A percentile compares a stretch with the other conserved stretches of the same genome.
These are phyloP conservation scores for Daldinia childiae DNA, from an alignment of 495 filamentous ascomycete genomes.

Conservation along the genomic window DNA sequence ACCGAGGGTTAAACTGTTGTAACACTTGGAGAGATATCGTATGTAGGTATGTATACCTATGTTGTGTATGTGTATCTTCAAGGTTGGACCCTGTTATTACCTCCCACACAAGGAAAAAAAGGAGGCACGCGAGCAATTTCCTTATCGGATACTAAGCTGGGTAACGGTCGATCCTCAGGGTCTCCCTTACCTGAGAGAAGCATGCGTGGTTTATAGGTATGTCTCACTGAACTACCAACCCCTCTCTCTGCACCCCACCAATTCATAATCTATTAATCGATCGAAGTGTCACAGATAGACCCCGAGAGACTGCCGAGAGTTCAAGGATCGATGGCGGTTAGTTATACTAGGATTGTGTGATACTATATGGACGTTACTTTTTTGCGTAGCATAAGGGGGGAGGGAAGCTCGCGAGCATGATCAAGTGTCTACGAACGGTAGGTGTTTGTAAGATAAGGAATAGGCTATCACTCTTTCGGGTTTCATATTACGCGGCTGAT, in stretches of 20 bases:
- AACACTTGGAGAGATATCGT: too few relatives aligned
- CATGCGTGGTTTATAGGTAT: conserved; percentile 11
- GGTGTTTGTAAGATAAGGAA: conserved; percentile 19
- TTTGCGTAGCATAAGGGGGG: neutral
- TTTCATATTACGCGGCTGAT: conserved; percentile 9
- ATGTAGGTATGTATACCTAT: too few relatives aligned
- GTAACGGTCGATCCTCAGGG: neutral
- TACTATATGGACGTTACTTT: neutral
- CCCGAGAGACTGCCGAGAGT: neutral
- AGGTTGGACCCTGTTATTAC: conserved; percentile 14
- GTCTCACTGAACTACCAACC: conserved; percentile 12
- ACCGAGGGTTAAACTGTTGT: too few relatives aligned
- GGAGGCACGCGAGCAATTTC: conserved; percentile 36
- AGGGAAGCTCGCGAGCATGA: neutral
- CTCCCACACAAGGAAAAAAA: conserved; percentile 5
- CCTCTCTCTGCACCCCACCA: conserved; percentile 12
- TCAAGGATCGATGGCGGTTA: conserved; percentile 6
- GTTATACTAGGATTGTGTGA: neutral
- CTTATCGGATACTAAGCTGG: conserved; percentile 10
- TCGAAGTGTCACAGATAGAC: neutral
- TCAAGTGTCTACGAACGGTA: neutral
- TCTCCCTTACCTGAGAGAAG: neutral
- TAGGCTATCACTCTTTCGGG: neutral
- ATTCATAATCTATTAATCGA: conserved; percentile 4
- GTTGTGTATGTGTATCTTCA: conserved; percentile 7